Evolutionary conservation across 495 filamentous ascomycete genomes (phyloP).

Genomic region (Penicillium arizonense): DNA sequence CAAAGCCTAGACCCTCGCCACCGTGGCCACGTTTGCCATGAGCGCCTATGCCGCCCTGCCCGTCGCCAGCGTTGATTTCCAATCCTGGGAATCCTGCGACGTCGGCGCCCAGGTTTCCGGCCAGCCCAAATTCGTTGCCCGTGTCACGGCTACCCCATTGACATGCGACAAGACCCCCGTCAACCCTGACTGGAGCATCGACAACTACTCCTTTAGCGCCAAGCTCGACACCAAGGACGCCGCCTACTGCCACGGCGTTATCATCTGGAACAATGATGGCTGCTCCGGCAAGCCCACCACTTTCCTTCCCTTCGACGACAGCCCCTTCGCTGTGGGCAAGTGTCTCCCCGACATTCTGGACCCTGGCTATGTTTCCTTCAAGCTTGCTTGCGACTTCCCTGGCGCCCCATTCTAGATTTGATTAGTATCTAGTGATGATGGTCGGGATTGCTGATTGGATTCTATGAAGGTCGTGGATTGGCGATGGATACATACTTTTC

Average conservation of each 20-base stretch:
- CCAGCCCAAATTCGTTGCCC: conserved; percentile 15
- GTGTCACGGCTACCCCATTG: conserved; percentile 12
- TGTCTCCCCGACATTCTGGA: conserved; percentile 24
- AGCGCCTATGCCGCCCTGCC: conserved; percentile 20
- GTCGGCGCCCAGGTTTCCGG: conserved; percentile 13
- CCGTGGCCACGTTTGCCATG: conserved; percentile 19
- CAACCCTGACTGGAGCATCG: conserved; percentile 25
- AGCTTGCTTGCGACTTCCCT: conserved; percentile 15
- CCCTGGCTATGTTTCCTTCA: conserved; percentile 22
- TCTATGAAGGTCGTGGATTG: conserved; percentile 1
- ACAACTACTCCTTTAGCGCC: conserved; percentile 24
- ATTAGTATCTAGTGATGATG: not conserved
- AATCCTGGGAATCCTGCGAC: conserved; percentile 24
- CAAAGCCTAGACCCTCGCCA: conserved; percentile 14
- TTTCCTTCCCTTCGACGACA: conserved; percentile 17
- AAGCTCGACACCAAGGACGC: conserved; percentile 23
- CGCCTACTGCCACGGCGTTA: conserved; percentile 16
- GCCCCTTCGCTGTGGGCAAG: conserved; percentile 16
- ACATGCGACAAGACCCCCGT: conserved; percentile 26
- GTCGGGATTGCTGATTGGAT: not conserved
- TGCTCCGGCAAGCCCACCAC: conserved; percentile 18
- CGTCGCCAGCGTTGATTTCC: conserved; percentile 22
- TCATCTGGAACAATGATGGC: conserved; percentile 23
- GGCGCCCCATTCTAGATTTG: not conserved
- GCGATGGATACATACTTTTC: not conserved